Percentiles rank a stretch among this genome's conserved stretches.
Conservation (phyloP, 306 rosid genomes). For the Sindora glabra region DNA sequence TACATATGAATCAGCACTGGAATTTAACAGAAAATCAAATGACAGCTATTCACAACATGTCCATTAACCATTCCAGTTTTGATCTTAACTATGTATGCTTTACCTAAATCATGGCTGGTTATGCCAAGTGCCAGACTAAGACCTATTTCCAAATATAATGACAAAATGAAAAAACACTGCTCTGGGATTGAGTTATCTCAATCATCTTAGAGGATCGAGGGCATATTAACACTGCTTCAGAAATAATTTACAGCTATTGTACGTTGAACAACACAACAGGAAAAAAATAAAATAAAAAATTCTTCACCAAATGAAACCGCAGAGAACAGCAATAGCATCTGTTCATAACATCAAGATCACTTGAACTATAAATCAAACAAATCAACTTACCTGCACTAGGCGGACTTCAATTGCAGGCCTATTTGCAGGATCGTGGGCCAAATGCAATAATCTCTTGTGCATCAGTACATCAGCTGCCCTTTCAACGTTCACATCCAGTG, state of each 20-base stretch:
- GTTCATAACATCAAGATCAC: slow-evolving; percentile 4
- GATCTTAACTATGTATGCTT: not conserved
- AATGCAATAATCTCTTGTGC: slow-evolving; percentile 80
- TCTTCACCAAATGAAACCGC: not conserved
- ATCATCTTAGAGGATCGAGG: no score
- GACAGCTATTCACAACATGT: no score
- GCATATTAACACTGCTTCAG: no score
- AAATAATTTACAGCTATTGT: not conserved
- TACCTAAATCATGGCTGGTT: not conserved
- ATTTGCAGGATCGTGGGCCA: slow-evolving; percentile 79
- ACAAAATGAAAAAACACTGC: no score
- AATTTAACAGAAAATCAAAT: no score
- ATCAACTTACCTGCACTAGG: slow-evolving; percentile 72
- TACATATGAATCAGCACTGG: not conserved
- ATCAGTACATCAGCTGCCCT: slow-evolving; percentile 94
- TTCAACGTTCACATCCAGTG: slow-evolving; percentile 92
- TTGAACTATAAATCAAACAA: not conserved
- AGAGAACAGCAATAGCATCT: not conserved
- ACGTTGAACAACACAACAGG: not conserved
- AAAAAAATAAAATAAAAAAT: no score
- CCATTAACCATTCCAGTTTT: not conserved
- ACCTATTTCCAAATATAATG: slow-evolving; percentile 9
- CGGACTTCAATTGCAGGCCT: slow-evolving; percentile 95
- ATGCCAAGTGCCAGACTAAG: not conserved
- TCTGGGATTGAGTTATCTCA: no score